Conservation (phyloP, 371 early-diverging fungal species). For the Parasitella parasitica region DNA sequence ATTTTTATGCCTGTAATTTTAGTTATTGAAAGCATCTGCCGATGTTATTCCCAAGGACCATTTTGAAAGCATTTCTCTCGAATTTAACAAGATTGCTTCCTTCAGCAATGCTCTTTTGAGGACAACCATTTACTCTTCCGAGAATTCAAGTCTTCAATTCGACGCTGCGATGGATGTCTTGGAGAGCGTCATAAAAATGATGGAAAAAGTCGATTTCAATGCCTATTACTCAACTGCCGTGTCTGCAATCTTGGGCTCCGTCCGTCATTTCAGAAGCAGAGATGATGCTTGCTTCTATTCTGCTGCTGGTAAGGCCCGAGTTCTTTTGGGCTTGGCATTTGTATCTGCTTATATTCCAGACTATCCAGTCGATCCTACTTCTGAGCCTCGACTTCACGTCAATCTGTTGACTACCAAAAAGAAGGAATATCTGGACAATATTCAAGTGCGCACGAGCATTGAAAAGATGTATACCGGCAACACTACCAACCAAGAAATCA, state of each 20-base stretch:
- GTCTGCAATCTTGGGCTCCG: slow-evolving; percentile 7
- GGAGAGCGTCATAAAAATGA: neutral
- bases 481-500: slow-evolving; percentile 46
- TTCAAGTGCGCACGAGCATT: slow-evolving; percentile 56
- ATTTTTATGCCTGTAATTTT: too few relatives aligned
- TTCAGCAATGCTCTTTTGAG: slow-evolving; percentile 16
- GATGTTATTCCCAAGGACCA: slow-evolving; percentile 8
- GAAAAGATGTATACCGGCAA: slow-evolving; percentile 64
- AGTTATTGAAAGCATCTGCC: slow-evolving; percentile 25
- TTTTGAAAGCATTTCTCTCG: neutral
- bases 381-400: slow-evolving; percentile 65
- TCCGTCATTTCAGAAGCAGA: slow-evolving; percentile 21
- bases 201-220: slow-evolving; percentile 21
- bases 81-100: slow-evolving; percentile 6
- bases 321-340: slow-evolving; percentile 58
- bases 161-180: slow-evolving; percentile 13
- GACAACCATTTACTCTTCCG: slow-evolving; percentile 10
- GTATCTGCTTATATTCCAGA: slow-evolving; percentile 71
- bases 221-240: slow-evolving; percentile 25
- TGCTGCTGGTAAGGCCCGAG: slow-evolving; percentile 56
- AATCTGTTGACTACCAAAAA: slow-evolving; percentile 52
- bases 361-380: slow-evolving; percentile 78
- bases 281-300: slow-evolving; percentile 16
- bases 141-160: slow-evolving; percentile 7
- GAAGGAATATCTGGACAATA: slow-evolving; percentile 39